Conservation (phyloP, 306 rosid species). For the Cucurbita moschata region DNA sequence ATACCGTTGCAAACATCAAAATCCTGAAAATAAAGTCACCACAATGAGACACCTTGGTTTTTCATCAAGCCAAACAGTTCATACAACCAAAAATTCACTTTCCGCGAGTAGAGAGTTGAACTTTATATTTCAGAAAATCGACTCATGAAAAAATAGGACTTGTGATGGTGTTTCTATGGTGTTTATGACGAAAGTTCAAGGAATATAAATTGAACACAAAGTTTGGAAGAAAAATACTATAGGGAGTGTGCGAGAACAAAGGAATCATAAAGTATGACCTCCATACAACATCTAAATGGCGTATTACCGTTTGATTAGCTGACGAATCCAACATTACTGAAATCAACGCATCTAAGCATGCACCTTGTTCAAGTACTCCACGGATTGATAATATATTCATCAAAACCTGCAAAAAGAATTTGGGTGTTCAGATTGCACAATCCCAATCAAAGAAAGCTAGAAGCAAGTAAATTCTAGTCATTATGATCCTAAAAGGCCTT, state of each 20-base stretch:
- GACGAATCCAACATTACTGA: conserved; percentile 84
- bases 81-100: neutral
- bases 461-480: conserved; percentile 2
- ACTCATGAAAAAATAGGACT: neutral
- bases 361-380: conserved; percentile 73
- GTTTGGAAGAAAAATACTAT: neutral
- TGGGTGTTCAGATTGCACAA: neutral
- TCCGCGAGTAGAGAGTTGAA: neutral
- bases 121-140: neutral
- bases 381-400: conserved; percentile 67
- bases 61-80: neutral
- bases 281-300: neutral
- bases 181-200: neutral
- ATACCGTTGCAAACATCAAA: conserved; percentile 65
- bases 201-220: neutral
- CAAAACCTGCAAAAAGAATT: conserved; percentile 44
- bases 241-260: neutral
- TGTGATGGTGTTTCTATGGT: neutral
- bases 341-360: conserved; percentile 80
- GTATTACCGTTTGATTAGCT: conserved; percentile 69
- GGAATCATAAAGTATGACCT: neutral
- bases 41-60: neutral
- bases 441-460: neutral
- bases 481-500: neutral
- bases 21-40: conserved; percentile 30